Percentiles rank a stretch among this genome's conserved stretches.
These are phyloP conservation scores for Cerrena zonata DNA, from an alignment of 1,284 basidiomycete species.

Conservation along the genomic window DNA sequence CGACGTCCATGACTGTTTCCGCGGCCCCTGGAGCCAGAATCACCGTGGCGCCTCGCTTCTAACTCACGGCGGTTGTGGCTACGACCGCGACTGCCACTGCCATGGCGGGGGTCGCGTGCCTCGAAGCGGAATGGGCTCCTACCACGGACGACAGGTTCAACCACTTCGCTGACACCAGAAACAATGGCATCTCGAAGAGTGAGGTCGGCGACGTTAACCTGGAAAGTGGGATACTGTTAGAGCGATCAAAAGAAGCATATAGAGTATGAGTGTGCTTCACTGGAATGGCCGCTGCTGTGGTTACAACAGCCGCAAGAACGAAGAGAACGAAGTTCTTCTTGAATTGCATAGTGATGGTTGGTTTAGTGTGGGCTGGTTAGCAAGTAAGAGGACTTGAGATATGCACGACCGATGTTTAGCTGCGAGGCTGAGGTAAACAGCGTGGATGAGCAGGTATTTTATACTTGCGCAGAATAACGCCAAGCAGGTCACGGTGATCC, in stretches of 20 bases:
- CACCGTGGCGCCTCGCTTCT: conserved; percentile 17
- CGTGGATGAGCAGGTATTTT: neutral
- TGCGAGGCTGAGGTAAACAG: neutral
- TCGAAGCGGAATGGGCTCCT: conserved; percentile 13
- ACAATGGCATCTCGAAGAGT: conserved; percentile 15
- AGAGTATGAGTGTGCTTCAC: conserved; percentile 16
- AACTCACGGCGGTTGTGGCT: conserved; percentile 8
- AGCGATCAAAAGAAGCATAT: neutral
- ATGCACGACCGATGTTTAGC: conserved; percentile 7
- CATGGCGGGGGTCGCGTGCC: conserved; percentile 16
- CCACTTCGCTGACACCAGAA: conserved; percentile 13
- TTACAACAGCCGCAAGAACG: conserved; percentile 29
- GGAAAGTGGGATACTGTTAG: neutral
- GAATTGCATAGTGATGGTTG: conserved; percentile 25
- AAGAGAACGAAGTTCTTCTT: conserved; percentile 32
- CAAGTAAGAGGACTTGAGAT: no score
- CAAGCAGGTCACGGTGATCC: neutral
- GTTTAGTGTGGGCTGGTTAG: neutral
- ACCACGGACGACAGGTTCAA: conserved; percentile 12
- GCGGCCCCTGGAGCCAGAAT: conserved; percentile 16
- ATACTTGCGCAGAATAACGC: neutral
- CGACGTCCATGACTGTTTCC: conserved; percentile 12
- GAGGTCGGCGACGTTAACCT: conserved; percentile 13
- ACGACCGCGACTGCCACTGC: conserved; percentile 10
- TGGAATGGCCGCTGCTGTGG: conserved; percentile 26